Evolutionary conservation across 305 asterid species (phyloP), one percentile per base, ranked within the genome.

Genomic region (Petunia hybrid): DNA sequence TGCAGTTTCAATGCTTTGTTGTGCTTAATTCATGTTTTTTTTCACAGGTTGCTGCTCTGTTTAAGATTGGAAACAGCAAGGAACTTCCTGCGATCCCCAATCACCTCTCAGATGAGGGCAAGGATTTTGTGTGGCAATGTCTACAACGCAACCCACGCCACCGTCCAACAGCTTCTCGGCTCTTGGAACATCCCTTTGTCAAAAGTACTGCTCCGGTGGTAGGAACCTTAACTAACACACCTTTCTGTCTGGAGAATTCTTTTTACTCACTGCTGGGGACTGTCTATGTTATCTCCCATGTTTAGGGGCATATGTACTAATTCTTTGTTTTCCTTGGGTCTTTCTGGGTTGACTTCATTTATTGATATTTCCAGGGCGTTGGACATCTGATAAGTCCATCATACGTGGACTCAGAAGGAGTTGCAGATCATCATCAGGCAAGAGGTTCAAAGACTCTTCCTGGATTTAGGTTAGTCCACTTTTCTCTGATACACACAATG

Each of bases 121-220:
- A 85, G 80, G 85, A 88, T 86, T 92, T 94, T 80, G 84, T 94
- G 78, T 75, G 84, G 86, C 83, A 74, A 84, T 94, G 98, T 82
- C 88, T 94, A 86, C 92, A 87, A 86, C 87, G 97, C 12, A 81
- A 90, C 79, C 97, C 98, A 45, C 45, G 79, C 60, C 64, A 76
- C 48, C 94, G 97, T 56, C 98, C 97, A 38, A 86, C 97, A 6
- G 97, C 95, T 42, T 86, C 88, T 70, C 89, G 88, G 88, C 94
- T 94, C 76, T 68, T 92, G 82, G 88, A 89, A 74, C 98, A 94
- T 82, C 94, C 93, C 41, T 93, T 94, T 77, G 85, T 94, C 8
- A 88, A 81, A 81, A 83, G 78, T 57, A 35, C 81, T n/a, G 35
- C 77, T 63, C 42, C 86, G 31, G 40, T 12, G 41, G 14, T 45